Evolutionary conservation across 192 early-diverging fungal species (phyloP).

Genomic region (Coemansia sp.): DNA sequence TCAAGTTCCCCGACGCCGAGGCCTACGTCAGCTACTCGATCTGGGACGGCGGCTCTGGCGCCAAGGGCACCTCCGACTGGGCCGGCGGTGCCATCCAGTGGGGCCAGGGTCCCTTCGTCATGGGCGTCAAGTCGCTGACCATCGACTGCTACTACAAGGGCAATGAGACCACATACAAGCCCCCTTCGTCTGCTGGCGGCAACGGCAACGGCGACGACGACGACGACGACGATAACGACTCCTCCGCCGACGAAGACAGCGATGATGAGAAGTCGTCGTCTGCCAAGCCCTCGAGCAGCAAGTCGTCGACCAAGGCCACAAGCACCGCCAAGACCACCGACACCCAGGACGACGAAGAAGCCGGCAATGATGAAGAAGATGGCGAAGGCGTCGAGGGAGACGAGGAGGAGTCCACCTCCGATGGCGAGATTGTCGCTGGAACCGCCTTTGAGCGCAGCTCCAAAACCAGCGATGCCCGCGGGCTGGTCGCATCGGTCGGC

Average conservation of each 20-base stretch:
- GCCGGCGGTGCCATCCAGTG: constrained; percentile 61
- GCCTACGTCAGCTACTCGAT: constrained; percentile 56
- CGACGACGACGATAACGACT: constrained; percentile 10
- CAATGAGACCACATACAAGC: constrained; percentile 51
- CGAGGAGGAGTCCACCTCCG: not conserved
- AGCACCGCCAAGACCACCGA: constrained; percentile 8
- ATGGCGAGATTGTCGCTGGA: constrained; percentile 2
- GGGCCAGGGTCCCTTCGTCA: constrained; percentile 47
- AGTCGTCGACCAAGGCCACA: constrained; percentile 7
- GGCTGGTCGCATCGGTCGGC: constrained; percentile 24
- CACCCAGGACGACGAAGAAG: not conserved
- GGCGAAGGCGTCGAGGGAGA: not conserved
- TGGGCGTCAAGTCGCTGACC: constrained; percentile 54
- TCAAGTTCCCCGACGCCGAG: constrained; percentile 52
- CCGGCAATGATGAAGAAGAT: not conserved
- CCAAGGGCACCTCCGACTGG: constrained; percentile 55
- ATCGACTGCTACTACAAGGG: constrained; percentile 55
- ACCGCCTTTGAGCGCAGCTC: not conserved
- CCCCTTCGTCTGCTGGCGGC: constrained; percentile 19
- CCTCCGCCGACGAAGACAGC: constrained; percentile 6
- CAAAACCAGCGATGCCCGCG: constrained; percentile 20
- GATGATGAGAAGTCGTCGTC: constrained; percentile 7
- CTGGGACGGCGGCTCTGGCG: constrained; percentile 60
- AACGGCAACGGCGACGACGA: too few relatives aligned
- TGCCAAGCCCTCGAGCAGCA: constrained; percentile 9